Conservation (phyloP, 1,284 basidiomycete genomes). For the Chalciporus sp. region DNA sequence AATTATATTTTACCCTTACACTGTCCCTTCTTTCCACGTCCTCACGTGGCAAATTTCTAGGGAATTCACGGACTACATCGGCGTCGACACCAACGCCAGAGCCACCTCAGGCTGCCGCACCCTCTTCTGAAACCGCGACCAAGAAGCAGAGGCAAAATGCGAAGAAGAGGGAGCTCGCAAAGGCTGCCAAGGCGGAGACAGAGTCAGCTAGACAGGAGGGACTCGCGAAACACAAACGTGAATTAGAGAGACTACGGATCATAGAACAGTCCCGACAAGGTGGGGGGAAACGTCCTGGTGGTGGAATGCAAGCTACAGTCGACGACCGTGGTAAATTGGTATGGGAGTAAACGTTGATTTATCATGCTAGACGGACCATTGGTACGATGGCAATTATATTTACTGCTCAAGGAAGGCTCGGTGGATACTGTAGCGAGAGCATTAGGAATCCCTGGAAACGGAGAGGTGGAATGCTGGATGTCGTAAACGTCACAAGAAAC, state of each 20-base stretch:
- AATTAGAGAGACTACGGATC: slow-evolving; percentile 56
- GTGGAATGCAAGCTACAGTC: slow-evolving; percentile 58
- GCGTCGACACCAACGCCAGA: slow-evolving; percentile 19
- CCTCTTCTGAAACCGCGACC: slow-evolving; percentile 48
- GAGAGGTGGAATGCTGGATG: slow-evolving; percentile 20
- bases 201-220: slow-evolving; percentile 54
- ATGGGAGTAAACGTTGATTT: slow-evolving; percentile 46
- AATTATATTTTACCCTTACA: slow-evolving; percentile 28
- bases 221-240: slow-evolving; percentile 61
- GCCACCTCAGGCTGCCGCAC: slow-evolving; percentile 19
- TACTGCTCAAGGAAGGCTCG: slow-evolving; percentile 15
- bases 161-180: slow-evolving; percentile 56
- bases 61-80: slow-evolving; percentile 12
- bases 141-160: slow-evolving; percentile 75
- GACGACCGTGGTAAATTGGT: slow-evolving; percentile 55
- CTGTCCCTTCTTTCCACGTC: neutral
- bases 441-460: slow-evolving; percentile 14
- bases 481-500: slow-evolving; percentile 22
- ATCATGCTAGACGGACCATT: neutral
- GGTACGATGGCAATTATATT: slow-evolving; percentile 22
- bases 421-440: slow-evolving; percentile 14
- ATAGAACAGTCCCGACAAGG: slow-evolving; percentile 46
- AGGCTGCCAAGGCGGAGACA: slow-evolving; percentile 55
- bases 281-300: slow-evolving; percentile 41
- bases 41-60: slow-evolving; percentile 6